These are phyloP conservation scores for Rhodotorula sp. DNA, from an alignment of 1,284 basidiomycete species.

Conservation along the genomic window DNA sequence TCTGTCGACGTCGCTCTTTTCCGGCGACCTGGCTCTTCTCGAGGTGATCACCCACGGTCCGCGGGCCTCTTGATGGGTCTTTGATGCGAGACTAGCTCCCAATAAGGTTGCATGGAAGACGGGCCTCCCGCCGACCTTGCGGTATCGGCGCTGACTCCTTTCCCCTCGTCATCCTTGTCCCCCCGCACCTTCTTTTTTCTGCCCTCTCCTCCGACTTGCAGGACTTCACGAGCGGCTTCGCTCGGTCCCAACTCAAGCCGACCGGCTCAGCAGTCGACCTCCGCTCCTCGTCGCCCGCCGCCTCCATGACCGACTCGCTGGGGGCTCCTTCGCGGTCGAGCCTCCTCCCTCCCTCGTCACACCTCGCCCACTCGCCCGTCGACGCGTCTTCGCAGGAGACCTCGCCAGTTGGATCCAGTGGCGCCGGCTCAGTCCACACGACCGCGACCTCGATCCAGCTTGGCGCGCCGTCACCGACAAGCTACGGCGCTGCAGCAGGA, in stretches of 20 bases:
- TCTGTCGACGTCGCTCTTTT: too few species aligned
- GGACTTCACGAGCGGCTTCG: conserved; percentile 29
- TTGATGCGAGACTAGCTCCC: too few species aligned
- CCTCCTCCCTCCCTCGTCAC: conserved; percentile 11
- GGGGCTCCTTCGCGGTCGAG: conserved; percentile 17
- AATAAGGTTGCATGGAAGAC: too few species aligned
- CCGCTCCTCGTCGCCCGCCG: conserved; percentile 29
- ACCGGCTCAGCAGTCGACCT: conserved; percentile 28
- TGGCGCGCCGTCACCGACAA: not conserved
- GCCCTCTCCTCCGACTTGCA: not conserved
- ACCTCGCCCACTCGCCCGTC: conserved; percentile 5
- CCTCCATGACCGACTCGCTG: conserved; percentile 11
- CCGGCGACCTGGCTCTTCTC: not conserved
- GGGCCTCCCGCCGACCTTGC: too few species aligned
- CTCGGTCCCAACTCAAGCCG: conserved; percentile 17
- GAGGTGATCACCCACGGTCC: not conserved
- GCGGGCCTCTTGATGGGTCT: too few species aligned
- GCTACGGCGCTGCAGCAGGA: conserved; percentile 5
- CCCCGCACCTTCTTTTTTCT: not conserved
- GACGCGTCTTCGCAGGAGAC: conserved; percentile 5
- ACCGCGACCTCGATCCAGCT: conserved; percentile 3
- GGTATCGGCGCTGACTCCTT: not conserved
- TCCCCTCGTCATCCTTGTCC: not conserved
- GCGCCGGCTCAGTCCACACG: conserved; percentile 1
- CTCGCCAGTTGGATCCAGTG: conserved; percentile 10